Conservation (phyloP, 805 yeast genomes). For the Ogataea nitratoaversa region DNA sequence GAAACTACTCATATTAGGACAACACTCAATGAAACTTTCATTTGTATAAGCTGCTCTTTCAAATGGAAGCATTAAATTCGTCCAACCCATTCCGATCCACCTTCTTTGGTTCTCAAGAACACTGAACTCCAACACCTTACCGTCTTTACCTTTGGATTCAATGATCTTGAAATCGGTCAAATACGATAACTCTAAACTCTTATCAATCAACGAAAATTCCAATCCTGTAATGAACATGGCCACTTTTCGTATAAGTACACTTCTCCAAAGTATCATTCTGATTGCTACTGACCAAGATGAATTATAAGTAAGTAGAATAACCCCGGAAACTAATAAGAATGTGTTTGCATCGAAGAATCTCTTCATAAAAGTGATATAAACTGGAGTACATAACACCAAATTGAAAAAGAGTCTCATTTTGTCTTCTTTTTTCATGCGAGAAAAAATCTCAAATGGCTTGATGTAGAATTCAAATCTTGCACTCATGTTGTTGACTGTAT, state of each 20-base stretch:
- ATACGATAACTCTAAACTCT: slow-evolving; percentile 9
- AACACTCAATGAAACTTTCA: slow-evolving; percentile 30
- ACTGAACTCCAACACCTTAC: slow-evolving; percentile 46
- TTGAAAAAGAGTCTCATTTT: slow-evolving; percentile 29
- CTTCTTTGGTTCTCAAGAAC: slow-evolving; percentile 55
- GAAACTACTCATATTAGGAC: slow-evolving; percentile 33
- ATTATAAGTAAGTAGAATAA: slow-evolving; percentile 39
- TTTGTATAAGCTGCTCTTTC: slow-evolving; percentile 49
- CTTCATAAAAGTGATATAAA: slow-evolving; percentile 36
- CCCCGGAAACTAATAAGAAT: slow-evolving; percentile 33
- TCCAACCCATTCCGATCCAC: slow-evolving; percentile 63
- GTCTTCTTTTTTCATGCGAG: slow-evolving; percentile 18
- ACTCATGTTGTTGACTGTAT: slow-evolving; percentile 42
- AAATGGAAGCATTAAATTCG: slow-evolving; percentile 43
- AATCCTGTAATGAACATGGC: slow-evolving; percentile 41
- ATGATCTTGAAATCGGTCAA: slow-evolving; percentile 9
- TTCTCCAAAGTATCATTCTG: slow-evolving; percentile 48
- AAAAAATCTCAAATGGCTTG: slow-evolving; percentile 31
- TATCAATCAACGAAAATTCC: slow-evolving; percentile 18
- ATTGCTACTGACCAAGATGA: slow-evolving; percentile 45
- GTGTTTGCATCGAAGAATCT: slow-evolving; percentile 31
- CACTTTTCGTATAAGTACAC: slow-evolving; percentile 36
- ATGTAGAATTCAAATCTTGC: slow-evolving; percentile 38
- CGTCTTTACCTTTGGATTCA: slow-evolving; percentile 19
- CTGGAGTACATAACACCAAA: slow-evolving; percentile 38